These are phyloP conservation scores for Neurospora sp. DNA, from an alignment of 495 filamentous ascomycete species.

Conservation along the genomic window DNA sequence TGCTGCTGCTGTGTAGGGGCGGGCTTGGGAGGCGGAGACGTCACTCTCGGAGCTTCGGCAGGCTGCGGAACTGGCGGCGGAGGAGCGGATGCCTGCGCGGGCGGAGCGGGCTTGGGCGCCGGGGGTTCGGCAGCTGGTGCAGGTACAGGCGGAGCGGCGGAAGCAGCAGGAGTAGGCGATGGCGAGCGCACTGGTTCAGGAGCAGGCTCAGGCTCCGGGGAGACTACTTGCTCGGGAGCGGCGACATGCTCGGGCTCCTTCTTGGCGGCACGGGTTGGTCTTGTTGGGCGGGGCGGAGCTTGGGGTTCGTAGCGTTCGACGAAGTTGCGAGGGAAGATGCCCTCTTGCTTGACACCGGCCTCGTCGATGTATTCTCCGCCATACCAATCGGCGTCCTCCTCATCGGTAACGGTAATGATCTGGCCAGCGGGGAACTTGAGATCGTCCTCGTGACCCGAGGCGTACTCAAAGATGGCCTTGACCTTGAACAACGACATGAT, in stretches of 20 bases:
- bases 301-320: conserved; percentile 91
- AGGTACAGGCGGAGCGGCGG: conserved; percentile 20
- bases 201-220: conserved; percentile 41
- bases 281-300: conserved; percentile 71
- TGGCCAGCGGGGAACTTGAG: conserved; percentile 77
- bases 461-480: conserved; percentile 89
- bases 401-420: conserved; percentile 84
- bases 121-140: conserved; percentile 22
- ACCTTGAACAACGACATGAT: conserved; percentile 82
- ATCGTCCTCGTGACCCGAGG: conserved; percentile 86
- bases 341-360: conserved; percentile 62
- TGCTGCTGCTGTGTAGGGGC: conserved; percentile 24
- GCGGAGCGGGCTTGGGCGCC: conserved; percentile 4
- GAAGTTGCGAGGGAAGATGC: conserved; percentile 94
- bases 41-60: conserved; percentile 11
- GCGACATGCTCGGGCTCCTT: conserved; percentile 48
- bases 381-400: conserved; percentile 94
- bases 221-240: conserved; percentile 51
- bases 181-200: conserved; percentile 20
- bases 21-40: conserved; percentile 35
- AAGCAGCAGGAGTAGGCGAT: conserved; percentile 14
- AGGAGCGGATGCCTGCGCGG: conserved; percentile 31
- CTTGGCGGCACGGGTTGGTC: conserved; percentile 46
- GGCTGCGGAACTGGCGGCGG: conserved; percentile 23
- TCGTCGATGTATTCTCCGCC: conserved; percentile 78